phyloP scores from a whole-genome alignment of 495 filamentous ascomycete species.

The Cercophora scortea region DNA sequence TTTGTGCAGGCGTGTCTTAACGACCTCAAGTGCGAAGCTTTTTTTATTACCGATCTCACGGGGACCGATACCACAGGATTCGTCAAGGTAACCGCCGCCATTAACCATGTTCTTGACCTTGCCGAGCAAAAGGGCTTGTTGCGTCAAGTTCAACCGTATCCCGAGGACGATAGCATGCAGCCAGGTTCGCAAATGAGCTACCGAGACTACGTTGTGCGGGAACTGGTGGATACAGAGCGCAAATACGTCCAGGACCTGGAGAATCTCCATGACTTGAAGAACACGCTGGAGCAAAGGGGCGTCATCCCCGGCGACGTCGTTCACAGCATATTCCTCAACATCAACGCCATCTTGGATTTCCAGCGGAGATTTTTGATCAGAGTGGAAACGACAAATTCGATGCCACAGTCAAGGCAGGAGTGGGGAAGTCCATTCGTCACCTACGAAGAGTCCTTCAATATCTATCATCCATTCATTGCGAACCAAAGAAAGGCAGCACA shows the following conservation, averaged over 20 bases:
- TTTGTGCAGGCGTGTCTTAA: conserved; percentile 48
- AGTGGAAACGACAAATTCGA: conserved; percentile 88
- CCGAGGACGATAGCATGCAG: conserved; percentile 31
- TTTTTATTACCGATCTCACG: conserved; percentile 85
- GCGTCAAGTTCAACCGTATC: conserved; percentile 42
- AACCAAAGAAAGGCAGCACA: conserved; percentile 72
- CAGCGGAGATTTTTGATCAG: conserved; percentile 90
- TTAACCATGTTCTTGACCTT: conserved; percentile 85
- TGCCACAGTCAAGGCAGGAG: conserved; percentile 68
- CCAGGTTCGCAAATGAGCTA: conserved; percentile 59
- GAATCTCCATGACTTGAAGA: conserved; percentile 88
- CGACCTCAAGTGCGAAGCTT: conserved; percentile 75
- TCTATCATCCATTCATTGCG: conserved; percentile 91
- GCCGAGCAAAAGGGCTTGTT: conserved; percentile 68
- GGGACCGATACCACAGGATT: conserved; percentile 94
- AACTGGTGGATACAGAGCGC: conserved; percentile 87
- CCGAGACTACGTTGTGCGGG: conserved; percentile 78
- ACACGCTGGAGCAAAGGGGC: conserved; percentile 76
- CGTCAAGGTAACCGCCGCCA: conserved; percentile 80
- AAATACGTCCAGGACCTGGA: conserved; percentile 99
- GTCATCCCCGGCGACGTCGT: conserved; percentile 82
- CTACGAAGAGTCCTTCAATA: conserved; percentile 69
- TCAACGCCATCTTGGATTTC: conserved; percentile 90
- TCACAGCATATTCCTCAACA: conserved; percentile 92
- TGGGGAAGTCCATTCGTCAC: conserved; percentile 83